Percentiles rank a stretch among this genome's conserved stretches.
phyloP scores from a whole-genome alignment of 306 rosid genomes.

The Quercus wislizeni region DNA sequence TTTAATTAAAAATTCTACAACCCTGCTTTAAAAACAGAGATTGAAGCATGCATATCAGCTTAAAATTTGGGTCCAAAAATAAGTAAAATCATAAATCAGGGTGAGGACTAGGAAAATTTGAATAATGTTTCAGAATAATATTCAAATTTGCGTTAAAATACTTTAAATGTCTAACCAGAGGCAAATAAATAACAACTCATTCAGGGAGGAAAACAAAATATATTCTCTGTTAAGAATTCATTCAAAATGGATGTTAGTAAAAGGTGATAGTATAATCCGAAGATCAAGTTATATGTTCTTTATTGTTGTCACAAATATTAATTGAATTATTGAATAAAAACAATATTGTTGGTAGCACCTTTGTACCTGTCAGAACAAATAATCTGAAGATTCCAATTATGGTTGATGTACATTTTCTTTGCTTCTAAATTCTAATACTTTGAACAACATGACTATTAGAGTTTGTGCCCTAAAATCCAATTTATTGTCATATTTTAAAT shows the following conservation, averaged over 20 bases:
- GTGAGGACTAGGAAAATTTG: neutral
- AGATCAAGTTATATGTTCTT: too few relatives aligned
- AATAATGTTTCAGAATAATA: neutral
- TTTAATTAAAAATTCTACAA: neutral
- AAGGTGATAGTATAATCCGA: too few relatives aligned
- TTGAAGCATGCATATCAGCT: neutral
- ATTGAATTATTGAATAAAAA: neutral
- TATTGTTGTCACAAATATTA: too few relatives aligned
- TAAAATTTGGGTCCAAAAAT: neutral
- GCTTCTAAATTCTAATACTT: slow-evolving; percentile 37
- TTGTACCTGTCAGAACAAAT: neutral
- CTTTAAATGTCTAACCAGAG: neutral
- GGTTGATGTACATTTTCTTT: slow-evolving; percentile 36
- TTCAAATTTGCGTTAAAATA: neutral
- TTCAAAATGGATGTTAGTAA: too few relatives aligned
- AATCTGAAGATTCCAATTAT: neutral
- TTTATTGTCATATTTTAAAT: too few relatives aligned
- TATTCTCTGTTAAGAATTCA: too few relatives aligned
- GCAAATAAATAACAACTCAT: neutral
- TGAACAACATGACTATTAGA: slow-evolving; percentile 47
- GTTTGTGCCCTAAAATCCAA: too few relatives aligned
- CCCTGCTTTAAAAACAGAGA: neutral
- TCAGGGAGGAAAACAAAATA: neutral
- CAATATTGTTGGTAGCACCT: neutral
- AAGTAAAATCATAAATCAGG: neutral